Conservation (phyloP, 495 filamentous ascomycete genomes). For the Podospora pseudopauciseta region DNA sequence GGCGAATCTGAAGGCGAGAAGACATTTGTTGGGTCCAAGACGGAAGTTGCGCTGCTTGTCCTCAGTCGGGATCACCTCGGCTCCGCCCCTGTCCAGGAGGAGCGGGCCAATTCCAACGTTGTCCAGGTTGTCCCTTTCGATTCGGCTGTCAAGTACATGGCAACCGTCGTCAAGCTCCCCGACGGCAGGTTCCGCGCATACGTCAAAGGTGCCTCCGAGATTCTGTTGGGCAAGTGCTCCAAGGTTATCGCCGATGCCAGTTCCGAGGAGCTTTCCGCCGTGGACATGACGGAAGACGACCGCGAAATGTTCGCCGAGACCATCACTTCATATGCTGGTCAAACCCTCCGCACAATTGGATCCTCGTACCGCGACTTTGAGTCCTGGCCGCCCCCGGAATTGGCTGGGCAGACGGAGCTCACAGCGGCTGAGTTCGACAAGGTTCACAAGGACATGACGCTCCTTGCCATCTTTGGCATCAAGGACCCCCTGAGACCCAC, state of each 20-base stretch:
- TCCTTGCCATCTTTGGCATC: slow-evolving; percentile 80
- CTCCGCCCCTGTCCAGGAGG: slow-evolving; percentile 65
- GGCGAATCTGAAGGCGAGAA: slow-evolving; percentile 71
- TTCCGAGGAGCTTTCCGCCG: slow-evolving; percentile 48
- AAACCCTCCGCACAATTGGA: slow-evolving; percentile 83
- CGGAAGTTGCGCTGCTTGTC: slow-evolving; percentile 75
- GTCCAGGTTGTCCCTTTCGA: slow-evolving; percentile 82
- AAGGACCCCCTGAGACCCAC: slow-evolving; percentile 84
- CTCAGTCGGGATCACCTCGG: slow-evolving; percentile 72
- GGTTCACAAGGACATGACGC: slow-evolving; percentile 66
- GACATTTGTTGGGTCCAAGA: slow-evolving; percentile 83
- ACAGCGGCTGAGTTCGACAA: slow-evolving; percentile 69
- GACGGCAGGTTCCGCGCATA: slow-evolving; percentile 66
- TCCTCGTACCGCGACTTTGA: slow-evolving; percentile 87
- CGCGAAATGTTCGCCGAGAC: slow-evolving; percentile 56
- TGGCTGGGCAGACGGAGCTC: slow-evolving; percentile 63
- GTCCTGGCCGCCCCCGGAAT: slow-evolving; percentile 78
- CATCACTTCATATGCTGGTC: slow-evolving; percentile 73
- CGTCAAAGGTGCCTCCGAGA: slow-evolving; percentile 86
- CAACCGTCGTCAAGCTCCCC: slow-evolving; percentile 61
- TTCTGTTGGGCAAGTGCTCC: slow-evolving; percentile 68
- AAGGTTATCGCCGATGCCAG: slow-evolving; percentile 65
- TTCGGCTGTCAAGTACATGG: slow-evolving; percentile 85
- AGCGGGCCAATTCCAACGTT: slow-evolving; percentile 65
- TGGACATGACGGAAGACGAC: slow-evolving; percentile 54